Percentiles rank a stretch among this genome's conserved stretches.
Evolutionary conservation across 495 filamentous ascomycete species (phyloP).

Genomic region (Penicillium robsamsonii): DNA sequence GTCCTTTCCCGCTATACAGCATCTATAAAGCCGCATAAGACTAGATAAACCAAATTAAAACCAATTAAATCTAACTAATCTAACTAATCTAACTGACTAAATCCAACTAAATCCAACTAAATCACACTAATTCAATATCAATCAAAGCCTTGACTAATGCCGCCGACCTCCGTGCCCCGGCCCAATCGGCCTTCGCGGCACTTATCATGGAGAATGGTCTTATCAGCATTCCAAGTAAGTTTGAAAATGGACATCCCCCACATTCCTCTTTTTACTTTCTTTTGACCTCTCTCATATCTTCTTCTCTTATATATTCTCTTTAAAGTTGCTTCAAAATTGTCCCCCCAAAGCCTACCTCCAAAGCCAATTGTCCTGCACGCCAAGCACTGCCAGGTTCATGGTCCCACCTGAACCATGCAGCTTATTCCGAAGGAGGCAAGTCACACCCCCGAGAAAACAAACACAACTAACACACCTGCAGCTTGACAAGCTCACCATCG

Average conservation of each 20-base stretch:
- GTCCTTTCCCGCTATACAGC: not conserved
- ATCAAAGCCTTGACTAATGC: constrained; percentile 28
- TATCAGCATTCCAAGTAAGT: not conserved
- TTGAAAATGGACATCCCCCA: constrained; percentile 15
- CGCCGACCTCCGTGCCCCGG: constrained; percentile 13
- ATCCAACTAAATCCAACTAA: not conserved
- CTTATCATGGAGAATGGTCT: constrained; percentile 20
- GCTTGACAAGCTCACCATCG: constrained; percentile 96
- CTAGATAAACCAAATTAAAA: not conserved
- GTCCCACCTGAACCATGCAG: constrained; percentile 61
- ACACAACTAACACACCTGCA: constrained; percentile 33
- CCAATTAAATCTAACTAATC: not conserved
- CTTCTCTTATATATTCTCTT: not conserved
- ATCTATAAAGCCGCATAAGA: not conserved
- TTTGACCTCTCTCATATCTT: not conserved
- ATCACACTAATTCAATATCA: not conserved
- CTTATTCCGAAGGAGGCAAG: constrained; percentile 82
- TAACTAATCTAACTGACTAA: not conserved
- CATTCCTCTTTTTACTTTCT: constrained; percentile 16
- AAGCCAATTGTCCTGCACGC: constrained; percentile 11
- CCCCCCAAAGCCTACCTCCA: not conserved
- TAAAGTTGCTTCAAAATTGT: not conserved
- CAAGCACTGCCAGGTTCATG: constrained; percentile 20
- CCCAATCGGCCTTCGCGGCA: constrained; percentile 26
- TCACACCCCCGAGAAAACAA: constrained; percentile 17